A percentile compares a stretch with the other conserved stretches of the same genome.
These are phyloP conservation scores for Boechera retrofracta DNA, from an alignment of 345 rosid species.

Conservation along the genomic window DNA sequence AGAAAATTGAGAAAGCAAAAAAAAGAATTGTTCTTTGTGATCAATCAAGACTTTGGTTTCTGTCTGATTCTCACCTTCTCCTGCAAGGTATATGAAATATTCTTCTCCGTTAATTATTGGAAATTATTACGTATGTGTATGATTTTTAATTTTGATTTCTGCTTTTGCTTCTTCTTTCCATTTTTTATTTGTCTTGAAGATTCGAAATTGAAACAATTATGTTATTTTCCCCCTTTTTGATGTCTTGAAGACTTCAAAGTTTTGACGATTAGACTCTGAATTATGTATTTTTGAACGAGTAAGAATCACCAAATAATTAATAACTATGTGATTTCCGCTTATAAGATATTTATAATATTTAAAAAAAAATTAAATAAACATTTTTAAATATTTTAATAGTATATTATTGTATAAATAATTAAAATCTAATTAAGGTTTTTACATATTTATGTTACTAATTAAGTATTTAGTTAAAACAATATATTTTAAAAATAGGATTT, in stretches of 20 bases:
- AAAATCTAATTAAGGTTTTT: too few species aligned
- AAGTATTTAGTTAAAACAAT: too few species aligned
- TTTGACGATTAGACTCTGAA: neutral
- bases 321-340: too few species aligned
- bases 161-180: neutral
- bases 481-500: too few species aligned
- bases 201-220: neutral
- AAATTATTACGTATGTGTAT: neutral
- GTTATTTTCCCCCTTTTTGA: neutral
- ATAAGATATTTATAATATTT: too few species aligned
- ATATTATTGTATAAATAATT: too few species aligned
- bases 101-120: conserved; percentile 10
- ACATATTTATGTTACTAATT: too few species aligned
- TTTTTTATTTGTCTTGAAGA: neutral
- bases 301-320: too few species aligned
- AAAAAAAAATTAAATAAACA: too few species aligned
- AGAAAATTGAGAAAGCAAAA: neutral
- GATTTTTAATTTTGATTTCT: neutral
- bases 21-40: conserved; percentile 7
- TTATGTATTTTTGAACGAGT: neutral
- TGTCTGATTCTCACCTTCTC: conserved; percentile 33
- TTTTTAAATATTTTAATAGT: too few species aligned
- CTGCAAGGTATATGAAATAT: conserved; percentile 32
- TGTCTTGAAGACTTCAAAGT: neutral
- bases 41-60: conserved; percentile 12